These are phyloP conservation scores for Hibiscus syriacus DNA, from an alignment of 345 rosid genomes.

Conservation along the genomic window DNA sequence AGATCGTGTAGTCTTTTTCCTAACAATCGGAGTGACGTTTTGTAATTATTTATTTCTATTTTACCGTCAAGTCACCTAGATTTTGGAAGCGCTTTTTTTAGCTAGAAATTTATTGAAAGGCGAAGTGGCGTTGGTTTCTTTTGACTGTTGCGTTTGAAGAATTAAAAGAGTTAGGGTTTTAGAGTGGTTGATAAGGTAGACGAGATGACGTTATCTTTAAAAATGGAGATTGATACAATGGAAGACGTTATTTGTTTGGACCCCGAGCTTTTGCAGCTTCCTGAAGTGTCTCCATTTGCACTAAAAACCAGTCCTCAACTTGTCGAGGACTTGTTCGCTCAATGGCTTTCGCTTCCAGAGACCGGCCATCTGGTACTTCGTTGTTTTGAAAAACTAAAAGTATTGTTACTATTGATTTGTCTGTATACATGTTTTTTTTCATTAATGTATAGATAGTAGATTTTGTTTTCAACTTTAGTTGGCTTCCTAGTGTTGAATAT, in stretches of 20 bases:
- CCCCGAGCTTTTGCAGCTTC: slow-evolving; percentile 66
- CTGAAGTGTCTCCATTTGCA: slow-evolving; percentile 49
- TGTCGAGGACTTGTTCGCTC: slow-evolving; percentile 58
- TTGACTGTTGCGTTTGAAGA: background rate
- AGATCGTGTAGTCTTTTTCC: background rate
- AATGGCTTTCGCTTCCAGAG: slow-evolving; percentile 83
- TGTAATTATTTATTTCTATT: background rate
- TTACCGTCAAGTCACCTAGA: background rate
- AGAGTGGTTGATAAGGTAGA: slow-evolving; percentile 7
- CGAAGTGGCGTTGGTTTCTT: background rate
- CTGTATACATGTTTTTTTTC: background rate
- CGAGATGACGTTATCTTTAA: background rate
- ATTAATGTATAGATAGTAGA: no score
- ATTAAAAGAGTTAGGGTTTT: slow-evolving; percentile 5
- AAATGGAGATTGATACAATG: slow-evolving; percentile 32
- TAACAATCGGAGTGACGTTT: no score
- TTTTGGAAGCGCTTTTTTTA: background rate
- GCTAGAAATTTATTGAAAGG: background rate
- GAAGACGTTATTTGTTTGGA: slow-evolving; percentile 40
- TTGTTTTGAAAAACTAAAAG: background rate
- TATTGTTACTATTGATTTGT: background rate
- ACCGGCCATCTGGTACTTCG: slow-evolving; percentile 48
- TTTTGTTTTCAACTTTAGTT: no score
- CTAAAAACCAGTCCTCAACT: slow-evolving; percentile 44
- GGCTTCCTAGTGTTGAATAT: background rate